Conservation (phyloP, 2,329 filamentous ascomycete genomes). For the Fusarium anthophilum region DNA sequence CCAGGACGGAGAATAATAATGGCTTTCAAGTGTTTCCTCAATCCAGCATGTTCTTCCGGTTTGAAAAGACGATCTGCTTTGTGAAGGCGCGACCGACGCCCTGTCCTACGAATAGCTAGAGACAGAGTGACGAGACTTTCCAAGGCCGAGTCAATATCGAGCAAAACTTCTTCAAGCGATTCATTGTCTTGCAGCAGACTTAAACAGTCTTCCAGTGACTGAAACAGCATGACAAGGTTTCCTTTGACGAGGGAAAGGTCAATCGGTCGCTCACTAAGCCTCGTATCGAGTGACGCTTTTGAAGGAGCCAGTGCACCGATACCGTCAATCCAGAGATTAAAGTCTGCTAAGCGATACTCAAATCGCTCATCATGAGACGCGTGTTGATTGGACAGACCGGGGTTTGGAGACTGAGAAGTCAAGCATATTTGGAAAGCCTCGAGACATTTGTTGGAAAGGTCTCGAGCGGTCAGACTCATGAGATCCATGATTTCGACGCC, state of each 20-base stretch:
- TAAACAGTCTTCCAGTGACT: fast-evolving
- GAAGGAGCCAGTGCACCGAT: background rate
- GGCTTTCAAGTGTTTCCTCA: background rate
- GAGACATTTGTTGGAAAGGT: background rate
- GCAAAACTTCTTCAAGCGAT: fast-evolving
- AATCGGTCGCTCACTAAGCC: background rate
- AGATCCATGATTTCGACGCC: fast-evolving
- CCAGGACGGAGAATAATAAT: fast-evolving
- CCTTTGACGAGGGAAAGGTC: background rate
- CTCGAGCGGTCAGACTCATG: fast-evolving
- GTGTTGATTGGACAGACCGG: fast-evolving
- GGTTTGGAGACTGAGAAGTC: fast-evolving
- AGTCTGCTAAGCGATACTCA: background rate
- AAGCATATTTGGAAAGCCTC: background rate
- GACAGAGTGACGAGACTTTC: background rate
- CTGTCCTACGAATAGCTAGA: background rate
- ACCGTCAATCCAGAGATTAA: background rate
- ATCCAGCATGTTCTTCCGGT: background rate
- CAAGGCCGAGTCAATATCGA: fast-evolving
- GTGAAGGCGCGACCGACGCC: fast-evolving
- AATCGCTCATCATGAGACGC: background rate
- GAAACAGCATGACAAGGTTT: background rate
- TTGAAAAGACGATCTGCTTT: background rate
- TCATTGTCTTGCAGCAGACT: fast-evolving
- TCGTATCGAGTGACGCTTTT: background rate